A percentile compares a stretch with the other conserved stretches of the same genome.
These are phyloP conservation scores for Medicago lupulina DNA, from an alignment of 306 rosid species.

Conservation along the genomic window DNA sequence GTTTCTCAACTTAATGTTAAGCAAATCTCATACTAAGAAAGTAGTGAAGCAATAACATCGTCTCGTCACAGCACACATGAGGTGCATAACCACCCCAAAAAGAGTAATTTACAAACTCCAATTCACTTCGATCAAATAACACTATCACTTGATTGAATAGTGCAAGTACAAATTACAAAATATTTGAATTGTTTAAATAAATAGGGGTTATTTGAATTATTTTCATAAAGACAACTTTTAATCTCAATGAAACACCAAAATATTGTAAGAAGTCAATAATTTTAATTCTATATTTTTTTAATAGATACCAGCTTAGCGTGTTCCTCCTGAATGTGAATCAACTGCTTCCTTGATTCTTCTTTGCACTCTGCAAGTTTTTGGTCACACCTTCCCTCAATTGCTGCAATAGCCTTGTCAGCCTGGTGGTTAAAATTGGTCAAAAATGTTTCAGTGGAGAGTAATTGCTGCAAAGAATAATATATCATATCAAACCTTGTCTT, in stretches of 20 bases:
- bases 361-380: slow-evolving; percentile 66
- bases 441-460: slow-evolving; percentile 38
- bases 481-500: slow-evolving; percentile 74
- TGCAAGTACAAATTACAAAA: slow-evolving; percentile 19
- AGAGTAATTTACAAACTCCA: slow-evolving; percentile 21
- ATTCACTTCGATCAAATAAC: slow-evolving; percentile 12
- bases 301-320: slow-evolving; percentile 69
- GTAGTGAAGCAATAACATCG: slow-evolving; percentile 6
- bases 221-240: slow-evolving; percentile 26
- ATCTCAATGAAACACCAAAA: slow-evolving; percentile 23
- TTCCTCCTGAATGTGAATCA: slow-evolving; percentile 73
- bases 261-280: slow-evolving; percentile 30
- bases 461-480: slow-evolving; percentile 37
- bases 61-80: slow-evolving; percentile 11
- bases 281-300: slow-evolving; percentile 28
- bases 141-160: slow-evolving; percentile 3
- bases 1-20: slow-evolving; percentile 29
- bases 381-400: slow-evolving; percentile 60
- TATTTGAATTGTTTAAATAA: slow-evolving; percentile 4
- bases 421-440: slow-evolving; percentile 59
- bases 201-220: slow-evolving; percentile 22
- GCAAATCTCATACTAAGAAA: slow-evolving; percentile 24
- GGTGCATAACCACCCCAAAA: slow-evolving; percentile 14
- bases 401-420: slow-evolving; percentile 69
- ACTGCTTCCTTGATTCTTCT: slow-evolving; percentile 73